Evolutionary conservation across 2,329 filamentous ascomycete species (phyloP), one percentile per base, ranked within the genome.

Genomic region (Dactylellina sp.): DNA sequence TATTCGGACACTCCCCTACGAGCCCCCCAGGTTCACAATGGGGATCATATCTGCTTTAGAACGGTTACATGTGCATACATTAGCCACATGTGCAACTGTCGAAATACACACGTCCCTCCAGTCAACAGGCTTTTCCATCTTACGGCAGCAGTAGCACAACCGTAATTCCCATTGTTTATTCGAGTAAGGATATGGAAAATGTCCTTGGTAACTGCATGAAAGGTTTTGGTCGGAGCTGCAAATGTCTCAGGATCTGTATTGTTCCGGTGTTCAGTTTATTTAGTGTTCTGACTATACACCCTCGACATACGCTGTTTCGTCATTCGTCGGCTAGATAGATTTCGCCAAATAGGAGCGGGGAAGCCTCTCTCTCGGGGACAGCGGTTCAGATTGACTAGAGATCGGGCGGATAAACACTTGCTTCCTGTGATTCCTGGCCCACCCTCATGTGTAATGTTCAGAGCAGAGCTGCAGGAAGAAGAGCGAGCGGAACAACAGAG

Each of bases 321-420:
- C 64, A 70, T 70, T 60, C 56, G 14, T 16, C 42, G 28, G 53
- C 46, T 20, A 20, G 39, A 39, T 53, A 28, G 25, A 22, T 42
- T n/a, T 50, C 25, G 46, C 53, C 40, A 68, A 52, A 65, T 32
- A 28, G 47, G 57, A 72, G 60, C 60, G 68, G 68, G 68, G 68
- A 72, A 65, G 40, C 46, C 59, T 32, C 50, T 32, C 50, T 55
- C 35, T 56, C 46, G 25, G 52, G 61, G 46, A 53, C 25, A 35
- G 12, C 49, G 28, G 25, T 55, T 55, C 56, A 40, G 28, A 32
- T 59, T 35, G 20, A 44, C 32, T n/a, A 59, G 25, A 55, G 57
- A 62, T 57, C 61, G 55, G 62, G 62, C 53, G 56, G 70, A 62
- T 62, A 74, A 52, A 50, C 55, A 39, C 50, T 22, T 47, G 56